Conservation (phyloP, 2,329 filamentous ascomycete genomes). For the Trichoderma koningii region DNA sequence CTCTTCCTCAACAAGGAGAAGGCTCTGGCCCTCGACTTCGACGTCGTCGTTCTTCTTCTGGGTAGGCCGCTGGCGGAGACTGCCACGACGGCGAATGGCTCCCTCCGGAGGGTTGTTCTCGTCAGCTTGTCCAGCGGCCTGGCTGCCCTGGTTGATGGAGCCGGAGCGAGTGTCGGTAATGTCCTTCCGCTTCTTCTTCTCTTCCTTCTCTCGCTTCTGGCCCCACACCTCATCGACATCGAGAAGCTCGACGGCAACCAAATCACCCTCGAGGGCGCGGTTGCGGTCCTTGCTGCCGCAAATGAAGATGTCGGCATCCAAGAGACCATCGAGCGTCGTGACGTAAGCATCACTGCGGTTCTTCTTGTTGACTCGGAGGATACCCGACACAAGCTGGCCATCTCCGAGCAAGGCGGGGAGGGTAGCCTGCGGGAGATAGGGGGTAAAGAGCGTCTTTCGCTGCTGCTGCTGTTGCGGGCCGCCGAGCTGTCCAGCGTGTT, state of each 20-base stretch:
- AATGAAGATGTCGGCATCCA: conserved; percentile 98
- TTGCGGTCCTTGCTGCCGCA: conserved; percentile 99
- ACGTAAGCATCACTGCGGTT: conserved; percentile 98
- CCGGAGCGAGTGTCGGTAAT: conserved; percentile 87
- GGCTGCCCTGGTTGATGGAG: conserved; percentile 71
- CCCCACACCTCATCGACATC: conserved; percentile 98
- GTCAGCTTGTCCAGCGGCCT: conserved; percentile 63
- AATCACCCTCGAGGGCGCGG: conserved; percentile 90
- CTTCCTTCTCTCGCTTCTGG: conserved; percentile 98
- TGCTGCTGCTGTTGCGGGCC: conserved; percentile 79
- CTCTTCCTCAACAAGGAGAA: conserved; percentile 95
- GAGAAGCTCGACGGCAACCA: conserved; percentile 92
- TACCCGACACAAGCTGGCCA: conserved; percentile 92
- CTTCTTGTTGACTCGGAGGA: conserved; percentile 98
- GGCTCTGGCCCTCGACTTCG: conserved; percentile 95
- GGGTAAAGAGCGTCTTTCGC: conserved; percentile 97
- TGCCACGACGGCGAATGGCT: conserved; percentile 87
- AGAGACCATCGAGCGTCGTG: conserved; percentile 79
- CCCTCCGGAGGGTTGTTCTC: conserved; percentile 70
- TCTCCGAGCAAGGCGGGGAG: conserved; percentile 87
- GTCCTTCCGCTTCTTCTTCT: conserved; percentile 99
- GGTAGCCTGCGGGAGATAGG: conserved; percentile 92
- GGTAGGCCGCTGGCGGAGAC: conserved; percentile 91
- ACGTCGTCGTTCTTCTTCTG: conserved; percentile 99
- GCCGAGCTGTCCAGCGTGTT: conserved; percentile 69